Conservation (phyloP, 257 asterid species). For the Marsdenia floribunda region DNA sequence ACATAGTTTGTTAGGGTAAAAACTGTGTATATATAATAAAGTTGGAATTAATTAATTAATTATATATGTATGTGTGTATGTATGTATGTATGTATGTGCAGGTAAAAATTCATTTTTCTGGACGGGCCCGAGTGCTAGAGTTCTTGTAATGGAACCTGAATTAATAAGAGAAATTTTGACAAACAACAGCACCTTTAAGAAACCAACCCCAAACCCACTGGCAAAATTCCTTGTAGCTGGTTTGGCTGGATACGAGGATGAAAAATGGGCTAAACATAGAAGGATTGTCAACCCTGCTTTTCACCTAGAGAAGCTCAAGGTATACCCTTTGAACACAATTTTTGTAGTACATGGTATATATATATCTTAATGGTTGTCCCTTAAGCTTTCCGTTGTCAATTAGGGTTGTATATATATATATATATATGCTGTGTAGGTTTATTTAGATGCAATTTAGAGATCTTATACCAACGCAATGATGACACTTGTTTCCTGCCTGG, state of each 20-base stretch:
- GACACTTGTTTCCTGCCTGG: not conserved
- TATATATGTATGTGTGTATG: too few relatives aligned
- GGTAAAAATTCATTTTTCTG: slow-evolving; percentile 48
- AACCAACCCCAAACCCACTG: slow-evolving; percentile 53
- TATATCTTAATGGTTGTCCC: too few relatives aligned
- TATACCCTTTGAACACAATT: not conserved
- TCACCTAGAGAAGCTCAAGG: slow-evolving; percentile 52
- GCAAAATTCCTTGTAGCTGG: slow-evolving; percentile 41
- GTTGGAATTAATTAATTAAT: not conserved
- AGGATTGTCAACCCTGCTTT: slow-evolving; percentile 56
- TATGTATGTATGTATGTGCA: slow-evolving; percentile 9
- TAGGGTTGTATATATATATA: too few relatives aligned
- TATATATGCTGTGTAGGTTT: too few relatives aligned
- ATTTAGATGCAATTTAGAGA: too few relatives aligned
- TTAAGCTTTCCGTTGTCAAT: too few relatives aligned
- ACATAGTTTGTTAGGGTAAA: not conserved
- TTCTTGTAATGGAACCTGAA: slow-evolving; percentile 41
- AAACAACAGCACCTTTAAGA: slow-evolving; percentile 34
- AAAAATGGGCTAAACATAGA: slow-evolving; percentile 61
- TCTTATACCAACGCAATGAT: too few relatives aligned
- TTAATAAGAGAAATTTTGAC: slow-evolving; percentile 36
- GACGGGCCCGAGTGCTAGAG: slow-evolving; percentile 48
- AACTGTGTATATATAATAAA: not conserved
- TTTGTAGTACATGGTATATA: not conserved
- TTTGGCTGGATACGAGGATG: slow-evolving; percentile 38